These are phyloP conservation scores for Setaria italica DNA, from an alignment of 202 grass and related monocot species.

Conservation along the genomic window DNA sequence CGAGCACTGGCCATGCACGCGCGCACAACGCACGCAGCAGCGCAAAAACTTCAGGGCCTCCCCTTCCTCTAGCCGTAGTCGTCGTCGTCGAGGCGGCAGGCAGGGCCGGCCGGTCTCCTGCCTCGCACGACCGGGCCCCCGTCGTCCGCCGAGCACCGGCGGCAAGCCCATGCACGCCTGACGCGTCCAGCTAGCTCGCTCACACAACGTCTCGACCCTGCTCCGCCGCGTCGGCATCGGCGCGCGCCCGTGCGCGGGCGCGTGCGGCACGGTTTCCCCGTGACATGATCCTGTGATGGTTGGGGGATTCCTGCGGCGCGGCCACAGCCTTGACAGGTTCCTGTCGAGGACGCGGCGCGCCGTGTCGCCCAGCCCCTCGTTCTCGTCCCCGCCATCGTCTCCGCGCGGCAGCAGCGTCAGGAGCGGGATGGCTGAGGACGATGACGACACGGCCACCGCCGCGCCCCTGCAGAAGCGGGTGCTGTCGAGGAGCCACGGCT, in stretches of 20 bases:
- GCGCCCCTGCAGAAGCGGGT: slow-evolving; percentile 30
- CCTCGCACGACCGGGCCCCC: not conserved
- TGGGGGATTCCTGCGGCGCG: slow-evolving; percentile 41
- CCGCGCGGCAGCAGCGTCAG: slow-evolving; percentile 30
- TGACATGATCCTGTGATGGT: slow-evolving; percentile 49
- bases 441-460: not conserved
- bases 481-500: slow-evolving; percentile 58
- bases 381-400: slow-evolving; percentile 14
- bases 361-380: slow-evolving; percentile 41
- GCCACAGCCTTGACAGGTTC: slow-evolving; percentile 65
- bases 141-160: not conserved
- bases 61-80: not conserved
- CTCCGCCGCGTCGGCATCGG: not conserved
- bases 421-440: slow-evolving; percentile 18
- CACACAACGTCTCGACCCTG: not conserved
- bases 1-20: slow-evolving; percentile 24
- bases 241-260: slow-evolving; percentile 10
- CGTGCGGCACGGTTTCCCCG: not conserved
- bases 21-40: not conserved
- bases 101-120: not conserved
- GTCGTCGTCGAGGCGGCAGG: not conserved
- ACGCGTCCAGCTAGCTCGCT: slow-evolving; percentile 15
- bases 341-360: slow-evolving; percentile 36
- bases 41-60: not conserved
- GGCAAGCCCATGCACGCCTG: slow-evolving; percentile 3